These are phyloP conservation scores for Pseudogymnoascus sp. DNA, from an alignment of 2,329 filamentous ascomycete genomes.

Conservation along the genomic window DNA sequence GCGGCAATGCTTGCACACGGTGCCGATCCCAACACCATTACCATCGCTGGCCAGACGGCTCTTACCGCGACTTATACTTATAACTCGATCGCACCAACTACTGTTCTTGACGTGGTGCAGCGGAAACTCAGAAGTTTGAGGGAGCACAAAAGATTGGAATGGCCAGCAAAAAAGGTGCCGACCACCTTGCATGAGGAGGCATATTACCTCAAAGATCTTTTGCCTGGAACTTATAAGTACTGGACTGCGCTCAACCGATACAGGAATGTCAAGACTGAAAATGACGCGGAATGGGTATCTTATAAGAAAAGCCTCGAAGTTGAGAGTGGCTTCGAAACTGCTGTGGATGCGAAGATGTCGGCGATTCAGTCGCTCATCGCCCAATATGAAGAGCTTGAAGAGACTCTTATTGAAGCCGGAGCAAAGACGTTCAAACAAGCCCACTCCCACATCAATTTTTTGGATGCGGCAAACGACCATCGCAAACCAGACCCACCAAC, in stretches of 20 bases:
- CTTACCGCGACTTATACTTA: constrained; percentile 26
- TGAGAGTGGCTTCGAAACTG: constrained; percentile 26
- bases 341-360: constrained; percentile 42
- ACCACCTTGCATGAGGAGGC: constrained; percentile 34
- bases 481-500: neutral
- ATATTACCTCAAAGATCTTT: constrained; percentile 41
- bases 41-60: constrained; percentile 30
- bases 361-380: constrained; percentile 43
- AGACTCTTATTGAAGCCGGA: constrained; percentile 43
- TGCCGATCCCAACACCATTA: constrained; percentile 55
- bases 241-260: constrained; percentile 37
- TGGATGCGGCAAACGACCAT: neutral
- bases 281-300: constrained; percentile 27
- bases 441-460: constrained; percentile 40
- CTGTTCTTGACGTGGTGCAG: constrained; percentile 53
- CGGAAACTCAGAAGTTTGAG: constrained; percentile 42
- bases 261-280: constrained; percentile 22
- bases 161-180: constrained; percentile 12
- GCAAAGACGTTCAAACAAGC: constrained; percentile 61
- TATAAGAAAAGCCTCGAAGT: constrained; percentile 27
- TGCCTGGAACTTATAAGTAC: constrained; percentile 50
- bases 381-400: constrained; percentile 47
- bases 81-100: constrained; percentile 29
- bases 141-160: constrained; percentile 15
- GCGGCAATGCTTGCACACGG: constrained; percentile 51